Evolutionary conservation across 768 basidiomycete genomes (phyloP), one percentile per base, ranked within the genome.

Genomic region (Daedaleopsis nitida): DNA sequence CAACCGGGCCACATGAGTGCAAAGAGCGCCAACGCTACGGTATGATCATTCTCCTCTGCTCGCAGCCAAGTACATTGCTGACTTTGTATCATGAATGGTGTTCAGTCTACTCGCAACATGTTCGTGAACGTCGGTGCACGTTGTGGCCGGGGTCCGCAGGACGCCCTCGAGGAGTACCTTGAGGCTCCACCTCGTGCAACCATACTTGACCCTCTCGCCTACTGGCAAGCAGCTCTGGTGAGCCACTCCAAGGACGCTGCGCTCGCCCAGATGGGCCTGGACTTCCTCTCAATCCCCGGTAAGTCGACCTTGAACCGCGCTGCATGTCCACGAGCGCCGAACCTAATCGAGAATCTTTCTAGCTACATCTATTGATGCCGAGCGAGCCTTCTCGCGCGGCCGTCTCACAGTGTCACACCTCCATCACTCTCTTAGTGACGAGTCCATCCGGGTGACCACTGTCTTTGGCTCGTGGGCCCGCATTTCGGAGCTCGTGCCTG

Each of bases 331-430:
- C n/a, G n/a, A n/a, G n/a, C n/a, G n/a, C n/a, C n/a, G n/a, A n/a
- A n/a, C n/a, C n/a, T n/a, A n/a, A n/a, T n/a, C n/a, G n/a, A n/a
- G n/a, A n/a, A n/a, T n/a, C n/a, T n/a, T 21, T 52, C 9, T 62
- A 75, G 73, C 69, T 0, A 68, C 59, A 0, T 74, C 73, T 4
- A 70, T 69, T 17, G 69, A 73, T 57, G 70, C 71, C 39, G 71
- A 75, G 54, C 62, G 66, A 10, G 65, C 69, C 2, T 74, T 75
- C 59, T 74, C 69, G 9, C 52, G 57, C 11, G 70, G 74, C 35
- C 69, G 70, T 5, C 66, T 75, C 0, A 69, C 66, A 1, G 69
- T 73, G 5, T 73, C 69, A 9, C 70, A 69, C 37, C 64, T 70
- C 44, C 57, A 62, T 0, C 72, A 73, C 56, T 65, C 70, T 0